Base-by-base conservation (phyloP, 805 yeast species). In the Tetrapisispora phaffii region DNA sequence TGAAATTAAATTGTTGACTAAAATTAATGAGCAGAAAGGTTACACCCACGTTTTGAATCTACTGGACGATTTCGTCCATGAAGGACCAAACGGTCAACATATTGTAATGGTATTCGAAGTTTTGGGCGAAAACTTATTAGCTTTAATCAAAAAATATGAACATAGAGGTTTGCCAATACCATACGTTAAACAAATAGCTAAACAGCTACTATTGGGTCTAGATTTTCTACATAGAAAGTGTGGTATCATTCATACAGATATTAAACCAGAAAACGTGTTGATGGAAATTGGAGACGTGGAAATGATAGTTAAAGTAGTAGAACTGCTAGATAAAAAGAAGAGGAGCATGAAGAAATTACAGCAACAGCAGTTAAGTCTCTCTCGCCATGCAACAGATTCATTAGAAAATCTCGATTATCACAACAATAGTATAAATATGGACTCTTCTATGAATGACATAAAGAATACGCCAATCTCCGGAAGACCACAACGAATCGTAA, bases 61-160 rank as follows among this genome's bases (percentile, higher is more conserved):
- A 34, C 65, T 87, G 47, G 97, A 93, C 63, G 78, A 84, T 47
- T 93, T 93, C 61, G 77, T 79, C 45, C 96, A 90, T 59, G 66
- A 70, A 35, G 98, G 98, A 1, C 88, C 86, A 5, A 87, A 93
- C 63, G 99, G 99, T 1, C 73, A 76, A 2, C 99, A 93, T 65
- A 82, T 88, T 10, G 90, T 93, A 47, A 93, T 93, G 97, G 97
- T 90, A 1, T 93, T 93, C 63, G 98, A 93, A 66, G 96, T 93
- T 0, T 70, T 93, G 50, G 99, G 99, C 19, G 99, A 93, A 63
- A 90, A 88, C 60, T 64, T 93, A 53, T 69, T 93, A 43, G 89
- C 95, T 19, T 70, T 93, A 53, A 87, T 90, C 47, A 76, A 85
- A 51, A 73, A 89, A 46, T 89, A 75, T 58, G 73, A 76, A 58